These are phyloP conservation scores for Viola odorata DNA, from an alignment of 345 rosid species.

Conservation along the genomic window DNA sequence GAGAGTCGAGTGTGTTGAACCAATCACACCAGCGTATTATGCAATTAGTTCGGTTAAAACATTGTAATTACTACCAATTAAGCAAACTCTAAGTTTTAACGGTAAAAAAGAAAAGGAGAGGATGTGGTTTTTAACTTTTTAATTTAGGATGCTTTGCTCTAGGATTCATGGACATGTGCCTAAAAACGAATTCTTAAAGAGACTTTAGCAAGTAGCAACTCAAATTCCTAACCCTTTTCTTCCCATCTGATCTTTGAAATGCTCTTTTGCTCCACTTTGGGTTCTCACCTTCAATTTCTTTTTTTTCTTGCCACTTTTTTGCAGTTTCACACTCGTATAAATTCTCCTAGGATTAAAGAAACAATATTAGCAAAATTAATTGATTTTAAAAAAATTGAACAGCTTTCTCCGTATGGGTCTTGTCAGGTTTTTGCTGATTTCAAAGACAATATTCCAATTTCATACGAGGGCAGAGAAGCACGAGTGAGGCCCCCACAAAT, in stretches of 20 bases:
- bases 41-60: too few relatives aligned
- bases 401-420: slow-evolving; percentile 3
- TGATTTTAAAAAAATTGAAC: neutral
- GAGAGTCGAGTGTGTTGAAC: too few relatives aligned
- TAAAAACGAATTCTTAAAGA: slow-evolving; percentile 19
- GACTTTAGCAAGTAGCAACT: slow-evolving; percentile 33
- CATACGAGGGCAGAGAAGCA: slow-evolving; percentile 7
- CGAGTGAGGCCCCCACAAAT: slow-evolving; percentile 19
- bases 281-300: slow-evolving; percentile 14
- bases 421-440: slow-evolving; percentile 16
- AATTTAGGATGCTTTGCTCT: slow-evolving; percentile 40
- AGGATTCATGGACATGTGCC: slow-evolving; percentile 21
- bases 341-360: neutral
- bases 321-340: slow-evolving; percentile 21
- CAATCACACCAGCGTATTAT: too few relatives aligned
- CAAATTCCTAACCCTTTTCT: slow-evolving; percentile 45
- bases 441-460: slow-evolving; percentile 1
- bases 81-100: neutral
- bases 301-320: slow-evolving; percentile 17
- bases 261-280: slow-evolving; percentile 17
- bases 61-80: too few relatives aligned
- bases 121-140: neutral
- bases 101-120: slow-evolving; percentile 10
- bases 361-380: too few relatives aligned
- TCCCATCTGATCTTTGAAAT: slow-evolving; percentile 11